Conservation (phyloP, 2,329 filamentous ascomycete genomes). For the Exserohilum turcica region DNA sequence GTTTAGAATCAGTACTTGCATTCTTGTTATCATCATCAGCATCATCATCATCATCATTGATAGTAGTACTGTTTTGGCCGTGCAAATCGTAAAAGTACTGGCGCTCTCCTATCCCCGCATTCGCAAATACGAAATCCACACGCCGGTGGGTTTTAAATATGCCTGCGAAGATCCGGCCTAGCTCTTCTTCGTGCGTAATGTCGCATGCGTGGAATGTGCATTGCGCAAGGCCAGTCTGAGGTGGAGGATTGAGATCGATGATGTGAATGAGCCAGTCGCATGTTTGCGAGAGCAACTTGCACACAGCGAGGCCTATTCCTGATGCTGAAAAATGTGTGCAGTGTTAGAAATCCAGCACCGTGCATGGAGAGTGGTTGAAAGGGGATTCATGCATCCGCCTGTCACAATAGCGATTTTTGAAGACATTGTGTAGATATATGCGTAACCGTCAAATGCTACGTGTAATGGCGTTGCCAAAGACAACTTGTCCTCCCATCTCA, state of each 20-base stretch:
- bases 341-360: not conserved
- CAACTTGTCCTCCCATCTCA: too few relatives aligned
- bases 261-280: not conserved
- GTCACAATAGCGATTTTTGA: slow-evolving; percentile 18
- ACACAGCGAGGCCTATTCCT: not conserved
- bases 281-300: not conserved
- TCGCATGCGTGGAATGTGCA: not conserved
- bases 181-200: not conserved
- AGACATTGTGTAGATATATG: slow-evolving; percentile 6
- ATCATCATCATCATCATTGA: too few relatives aligned
- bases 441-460: too few relatives aligned
- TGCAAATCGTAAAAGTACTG: slow-evolving; percentile 45
- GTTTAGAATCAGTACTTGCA: too few relatives aligned
- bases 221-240: not conserved
- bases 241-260: not conserved
- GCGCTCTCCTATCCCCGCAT: slow-evolving; percentile 52
- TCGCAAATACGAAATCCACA: slow-evolving; percentile 56
- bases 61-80: not conserved
- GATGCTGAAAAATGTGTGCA: not conserved
- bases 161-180: not conserved
- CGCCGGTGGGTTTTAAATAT: not conserved
- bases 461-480: too few relatives aligned
- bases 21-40: too few relatives aligned
- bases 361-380: not conserved
- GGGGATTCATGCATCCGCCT: slow-evolving; percentile 12